These are phyloP conservation scores for Collybiopsis confluens DNA, from an alignment of 768 basidiomycete species.

Conservation along the genomic window DNA sequence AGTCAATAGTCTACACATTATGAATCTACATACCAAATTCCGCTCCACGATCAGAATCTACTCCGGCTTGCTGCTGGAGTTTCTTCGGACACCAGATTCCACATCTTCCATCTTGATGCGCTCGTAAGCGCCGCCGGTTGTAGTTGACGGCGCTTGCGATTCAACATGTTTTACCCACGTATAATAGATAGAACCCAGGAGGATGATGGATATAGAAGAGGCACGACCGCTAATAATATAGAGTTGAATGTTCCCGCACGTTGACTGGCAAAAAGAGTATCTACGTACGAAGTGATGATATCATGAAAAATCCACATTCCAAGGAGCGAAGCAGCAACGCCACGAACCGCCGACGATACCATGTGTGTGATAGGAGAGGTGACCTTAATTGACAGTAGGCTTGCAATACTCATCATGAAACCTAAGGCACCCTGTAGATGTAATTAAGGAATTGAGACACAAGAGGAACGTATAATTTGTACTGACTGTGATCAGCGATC, in stretches of 20 bases:
- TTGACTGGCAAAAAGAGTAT: neutral
- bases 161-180: constrained; percentile 86
- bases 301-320: constrained; percentile 81
- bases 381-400: constrained; percentile 91
- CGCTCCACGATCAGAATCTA: neutral
- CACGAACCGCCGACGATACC: constrained; percentile 93
- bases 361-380: constrained; percentile 98
- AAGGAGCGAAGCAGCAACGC: constrained; percentile 85
- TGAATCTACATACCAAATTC: no score
- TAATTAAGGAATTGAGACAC: neutral
- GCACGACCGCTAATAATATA: constrained; percentile 60
- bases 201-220: constrained; percentile 76
- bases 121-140: constrained; percentile 42
- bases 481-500: constrained; percentile 74
- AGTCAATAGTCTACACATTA: no score
- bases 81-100: constrained; percentile 40
- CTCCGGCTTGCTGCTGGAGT: constrained; percentile 6
- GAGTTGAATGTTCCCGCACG: neutral
- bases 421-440: constrained; percentile 69
- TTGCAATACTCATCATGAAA: constrained; percentile 93
- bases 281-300: constrained; percentile 67
- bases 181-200: constrained; percentile 78
- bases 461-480: no score
- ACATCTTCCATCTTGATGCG: constrained; percentile 62
- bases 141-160: constrained; percentile 32